Evolutionary conservation across 768 basidiomycete genomes (phyloP).

Genomic region (Rossbeevera mucosa): DNA sequence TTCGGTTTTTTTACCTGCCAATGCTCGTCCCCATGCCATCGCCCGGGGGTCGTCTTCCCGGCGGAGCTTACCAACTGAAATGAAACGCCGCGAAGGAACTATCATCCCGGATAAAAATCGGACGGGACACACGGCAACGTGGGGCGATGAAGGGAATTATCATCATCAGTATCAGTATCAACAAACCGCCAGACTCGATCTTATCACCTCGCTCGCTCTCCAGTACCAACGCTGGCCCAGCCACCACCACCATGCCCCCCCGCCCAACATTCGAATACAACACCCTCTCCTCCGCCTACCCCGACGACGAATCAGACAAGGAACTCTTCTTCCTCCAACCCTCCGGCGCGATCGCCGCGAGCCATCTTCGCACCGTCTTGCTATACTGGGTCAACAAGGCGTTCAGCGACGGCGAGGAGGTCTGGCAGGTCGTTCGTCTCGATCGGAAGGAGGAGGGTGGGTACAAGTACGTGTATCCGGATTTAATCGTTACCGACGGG

Average conservation of each 20-base stretch:
- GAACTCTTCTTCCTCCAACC: slow-evolving; percentile 21
- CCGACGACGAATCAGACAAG: slow-evolving; percentile 26
- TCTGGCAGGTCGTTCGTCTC: slow-evolving; percentile 29
- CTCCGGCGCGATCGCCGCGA: slow-evolving; percentile 5
- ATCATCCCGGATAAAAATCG: slow-evolving; percentile 9
- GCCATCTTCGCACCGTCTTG: slow-evolving; percentile 10
- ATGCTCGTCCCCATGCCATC: too few relatives aligned
- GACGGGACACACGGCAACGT: slow-evolving; percentile 1
- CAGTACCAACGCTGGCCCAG: background rate
- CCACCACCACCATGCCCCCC: slow-evolving; percentile 1
- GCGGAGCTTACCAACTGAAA: slow-evolving; percentile 1
- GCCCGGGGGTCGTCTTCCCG: background rate
- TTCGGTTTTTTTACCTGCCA: background rate
- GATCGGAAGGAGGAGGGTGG: slow-evolving; percentile 4
- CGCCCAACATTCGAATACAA: slow-evolving; percentile 21
- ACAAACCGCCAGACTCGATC: background rate
- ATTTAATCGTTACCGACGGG: slow-evolving; percentile 24
- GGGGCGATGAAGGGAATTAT: slow-evolving; percentile 2
- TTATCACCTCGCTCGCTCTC: background rate
- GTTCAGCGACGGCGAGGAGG: slow-evolving; percentile 21
- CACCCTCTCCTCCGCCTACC: slow-evolving; percentile 16
- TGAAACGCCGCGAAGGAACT: slow-evolving; percentile 15
- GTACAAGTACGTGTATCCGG: slow-evolving; percentile 25
- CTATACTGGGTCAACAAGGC: slow-evolving; percentile 26
- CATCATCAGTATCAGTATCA: background rate